Evolutionary conservation across 129 eudicot species (phyloP).

Genomic region (Flaveria robusta): DNA sequence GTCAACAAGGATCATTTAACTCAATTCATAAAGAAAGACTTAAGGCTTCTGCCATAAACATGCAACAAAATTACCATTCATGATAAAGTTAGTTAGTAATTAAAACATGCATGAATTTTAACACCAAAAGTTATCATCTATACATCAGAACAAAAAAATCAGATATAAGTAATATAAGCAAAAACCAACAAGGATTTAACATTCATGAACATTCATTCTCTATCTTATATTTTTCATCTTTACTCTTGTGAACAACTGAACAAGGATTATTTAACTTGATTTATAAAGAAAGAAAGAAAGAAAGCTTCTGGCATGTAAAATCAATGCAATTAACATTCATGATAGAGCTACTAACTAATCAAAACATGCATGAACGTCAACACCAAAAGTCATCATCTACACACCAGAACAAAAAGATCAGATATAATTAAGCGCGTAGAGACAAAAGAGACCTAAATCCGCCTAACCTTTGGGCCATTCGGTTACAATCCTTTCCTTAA

Average conservation of each 20-base stretch:
- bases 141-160: not conserved
- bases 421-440: not conserved
- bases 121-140: not conserved
- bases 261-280: not conserved
- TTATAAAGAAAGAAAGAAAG: not conserved
- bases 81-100: not conserved
- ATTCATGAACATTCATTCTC: no score
- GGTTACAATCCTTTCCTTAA: slow-evolving; percentile 78
- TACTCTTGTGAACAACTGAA: not conserved
- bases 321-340: slow-evolving; percentile 3
- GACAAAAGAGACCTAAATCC: not conserved
- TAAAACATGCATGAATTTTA: slow-evolving; percentile 3
- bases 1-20: not conserved
- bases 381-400: not conserved
- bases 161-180: not conserved
- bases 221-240: not conserved
- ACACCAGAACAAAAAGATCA: not conserved
- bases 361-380: slow-evolving; percentile 4
- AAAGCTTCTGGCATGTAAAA: not conserved
- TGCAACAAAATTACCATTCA: not conserved
- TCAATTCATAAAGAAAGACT: not conserved
- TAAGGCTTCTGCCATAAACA: not conserved
- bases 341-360: slow-evolving; percentile 3
- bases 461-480: slow-evolving; percentile 92
- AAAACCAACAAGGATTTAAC: no score